Evolutionary conservation across 2,329 filamentous ascomycete species (phyloP), one percentile per base, ranked within the genome.

Genomic region (Calonectria pseudoturangicola): DNA sequence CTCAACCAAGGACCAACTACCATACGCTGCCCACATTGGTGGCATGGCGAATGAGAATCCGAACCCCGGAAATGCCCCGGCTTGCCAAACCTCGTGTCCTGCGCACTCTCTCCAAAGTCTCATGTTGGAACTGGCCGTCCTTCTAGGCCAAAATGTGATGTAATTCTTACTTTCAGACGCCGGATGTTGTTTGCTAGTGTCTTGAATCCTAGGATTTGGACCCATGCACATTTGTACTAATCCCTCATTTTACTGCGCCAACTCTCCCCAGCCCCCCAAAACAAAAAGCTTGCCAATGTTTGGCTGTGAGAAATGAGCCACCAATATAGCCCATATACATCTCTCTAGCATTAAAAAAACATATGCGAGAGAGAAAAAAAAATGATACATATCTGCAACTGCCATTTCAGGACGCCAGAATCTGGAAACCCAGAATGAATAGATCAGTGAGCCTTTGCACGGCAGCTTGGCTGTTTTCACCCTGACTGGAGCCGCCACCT

Each of bases 151-250:
- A 27, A 13, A n/a, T 13, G 7, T 21, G 54, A 60, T 60, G 36
- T 21, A 60, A 60, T 39, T 58, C 54, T 60, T 39, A 33, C 54
- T 58, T 39, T 39, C 54, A 27, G 13, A 41, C 39, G 8, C 36
- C 39, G 1, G n/a, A 15, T 36, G 25, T 28, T 41, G 13, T 21
- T 18, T 21, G 54, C 54, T 60, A 60, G 33, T 36, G n/a, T 54
- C 54, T 16, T 41, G 33, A 41, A 45, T 50, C 62, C 43, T 4
- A 48, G 41, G 13, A 28, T 50, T 48, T 13, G 12, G 62, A 27
- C 45, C 62, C 62, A 65, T 65, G 30, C 62, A 12, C 18, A 48
- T 33, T 36, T 64, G 60, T 64, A 65, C 39, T 60, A 60, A 60
- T 60, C 54, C 54, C 54, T 60, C 54, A 60, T 60, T 60, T 60